Conservation (phyloP, 2,329 filamentous ascomycete genomes). For the Trichoderma sp. region DNA sequence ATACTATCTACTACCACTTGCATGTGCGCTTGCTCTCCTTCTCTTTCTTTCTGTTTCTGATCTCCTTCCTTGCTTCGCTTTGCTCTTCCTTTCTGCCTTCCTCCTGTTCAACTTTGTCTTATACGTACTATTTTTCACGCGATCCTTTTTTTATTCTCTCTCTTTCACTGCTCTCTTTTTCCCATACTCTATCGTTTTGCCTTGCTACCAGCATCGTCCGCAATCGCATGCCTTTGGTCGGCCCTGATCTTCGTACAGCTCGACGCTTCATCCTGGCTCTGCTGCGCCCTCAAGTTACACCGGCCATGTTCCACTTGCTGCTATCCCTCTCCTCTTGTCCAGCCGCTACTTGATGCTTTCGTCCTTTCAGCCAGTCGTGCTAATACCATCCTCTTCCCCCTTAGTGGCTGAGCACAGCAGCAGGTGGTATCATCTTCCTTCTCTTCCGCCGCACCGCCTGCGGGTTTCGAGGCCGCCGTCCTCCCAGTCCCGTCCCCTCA, state of each 20-base stretch:
- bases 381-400: conserved; percentile 10
- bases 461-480: conserved; percentile 2
- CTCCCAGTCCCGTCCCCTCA: neutral
- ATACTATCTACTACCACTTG: neutral
- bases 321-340: conserved; percentile 25
- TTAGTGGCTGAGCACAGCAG: conserved; percentile 19
- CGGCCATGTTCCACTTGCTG: conserved; percentile 30
- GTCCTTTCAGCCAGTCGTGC: conserved; percentile 10
- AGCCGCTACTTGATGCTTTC: conserved; percentile 22
- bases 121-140: neutral
- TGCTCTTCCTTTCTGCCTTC: neutral
- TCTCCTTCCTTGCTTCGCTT: neutral
- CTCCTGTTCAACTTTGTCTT: neutral
- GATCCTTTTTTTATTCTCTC: neutral
- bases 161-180: neutral
- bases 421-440: conserved; percentile 9
- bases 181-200: too few species aligned
- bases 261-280: conserved; percentile 21
- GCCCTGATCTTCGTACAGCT: conserved; percentile 10
- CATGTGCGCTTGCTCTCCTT: neutral
- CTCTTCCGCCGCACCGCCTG: conserved; percentile 1
- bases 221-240: neutral
- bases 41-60: neutral
- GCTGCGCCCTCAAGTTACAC: conserved; percentile 28
- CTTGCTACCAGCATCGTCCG: neutral